Percentiles rank a stretch among this genome's conserved stretches.
Evolutionary conservation across 1,284 basidiomycete species (phyloP).

Genomic region (Apiotrichum sp.): DNA sequence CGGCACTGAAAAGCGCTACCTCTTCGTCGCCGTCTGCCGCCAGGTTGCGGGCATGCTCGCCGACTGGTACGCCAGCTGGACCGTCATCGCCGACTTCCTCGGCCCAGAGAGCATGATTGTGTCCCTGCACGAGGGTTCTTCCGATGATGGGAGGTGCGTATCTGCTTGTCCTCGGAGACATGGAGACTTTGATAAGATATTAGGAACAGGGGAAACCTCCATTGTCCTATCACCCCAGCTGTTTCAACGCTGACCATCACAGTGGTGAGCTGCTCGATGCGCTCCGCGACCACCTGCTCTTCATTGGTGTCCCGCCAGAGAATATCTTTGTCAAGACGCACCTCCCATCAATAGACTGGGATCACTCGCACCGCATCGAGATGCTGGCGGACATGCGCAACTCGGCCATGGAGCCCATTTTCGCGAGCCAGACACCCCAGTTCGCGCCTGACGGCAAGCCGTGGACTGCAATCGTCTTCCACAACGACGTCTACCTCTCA

Average conservation of each 20-base stretch:
- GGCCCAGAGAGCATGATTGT: conserved; percentile 39
- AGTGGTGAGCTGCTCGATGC: conserved; percentile 26
- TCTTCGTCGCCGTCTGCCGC: conserved; percentile 35
- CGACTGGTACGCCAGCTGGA: conserved; percentile 45
- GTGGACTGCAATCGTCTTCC: conserved; percentile 44
- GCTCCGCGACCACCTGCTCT: conserved; percentile 37
- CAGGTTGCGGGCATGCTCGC: conserved; percentile 44
- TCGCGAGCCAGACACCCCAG: conserved; percentile 26
- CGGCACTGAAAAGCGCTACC: conserved; percentile 29
- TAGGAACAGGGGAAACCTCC: no score
- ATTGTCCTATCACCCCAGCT: neutral
- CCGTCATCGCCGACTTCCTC: conserved; percentile 39
- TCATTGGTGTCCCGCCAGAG: conserved; percentile 40
- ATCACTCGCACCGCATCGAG: conserved; percentile 42
- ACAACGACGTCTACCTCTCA: conserved; percentile 49
- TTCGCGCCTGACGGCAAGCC: conserved; percentile 39
- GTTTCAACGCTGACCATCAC: neutral
- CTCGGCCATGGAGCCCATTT: conserved; percentile 44
- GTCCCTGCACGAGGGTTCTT: conserved; percentile 36
- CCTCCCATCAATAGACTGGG: conserved; percentile 37
- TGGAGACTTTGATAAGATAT: no score
- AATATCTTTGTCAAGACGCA: conserved; percentile 38
- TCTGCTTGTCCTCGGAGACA: no score
- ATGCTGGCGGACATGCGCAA: conserved; percentile 48
- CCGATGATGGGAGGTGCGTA: conserved; percentile 26